Evolutionary conservation across 225 moss, liverwort and hornwort species (phyloP).

Genomic region (Pseudoscleropodium purum): DNA sequence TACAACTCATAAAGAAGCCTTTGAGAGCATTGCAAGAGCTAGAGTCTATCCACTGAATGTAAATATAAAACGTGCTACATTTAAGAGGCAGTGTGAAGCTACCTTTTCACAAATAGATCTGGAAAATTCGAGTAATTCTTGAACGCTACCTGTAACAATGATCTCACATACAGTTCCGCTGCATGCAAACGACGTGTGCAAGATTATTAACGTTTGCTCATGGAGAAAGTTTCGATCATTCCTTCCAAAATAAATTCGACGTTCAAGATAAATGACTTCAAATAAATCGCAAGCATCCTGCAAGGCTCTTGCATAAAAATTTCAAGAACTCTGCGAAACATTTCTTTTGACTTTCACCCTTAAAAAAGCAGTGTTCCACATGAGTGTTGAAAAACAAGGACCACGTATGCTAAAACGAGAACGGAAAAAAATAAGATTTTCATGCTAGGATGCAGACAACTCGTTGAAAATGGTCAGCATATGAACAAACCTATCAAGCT

Average conservation of each 20-base stretch:
- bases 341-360: background rate
- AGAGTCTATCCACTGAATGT: background rate
- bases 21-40: background rate
- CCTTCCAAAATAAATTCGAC: background rate
- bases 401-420: background rate
- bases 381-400: background rate
- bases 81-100: background rate
- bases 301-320: background rate
- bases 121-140: conserved; percentile 25
- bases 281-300: background rate
- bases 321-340: background rate
- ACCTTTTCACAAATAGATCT: conserved; percentile 50
- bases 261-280: background rate
- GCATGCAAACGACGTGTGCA: background rate
- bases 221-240: background rate
- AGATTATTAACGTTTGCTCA: background rate
- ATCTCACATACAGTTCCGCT: conserved; percentile 38
- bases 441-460: background rate
- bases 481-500: conserved; percentile 20
- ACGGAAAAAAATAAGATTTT: background rate
- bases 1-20: background rate
- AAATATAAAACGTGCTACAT: background rate
- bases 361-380: background rate
- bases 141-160: conserved; percentile 21
- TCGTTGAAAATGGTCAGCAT: background rate